A percentile compares a stretch with the other conserved stretches of the same genome.
Conservation (phyloP, 441 rosid species). For the Cnidoscolus chayamansa region DNA sequence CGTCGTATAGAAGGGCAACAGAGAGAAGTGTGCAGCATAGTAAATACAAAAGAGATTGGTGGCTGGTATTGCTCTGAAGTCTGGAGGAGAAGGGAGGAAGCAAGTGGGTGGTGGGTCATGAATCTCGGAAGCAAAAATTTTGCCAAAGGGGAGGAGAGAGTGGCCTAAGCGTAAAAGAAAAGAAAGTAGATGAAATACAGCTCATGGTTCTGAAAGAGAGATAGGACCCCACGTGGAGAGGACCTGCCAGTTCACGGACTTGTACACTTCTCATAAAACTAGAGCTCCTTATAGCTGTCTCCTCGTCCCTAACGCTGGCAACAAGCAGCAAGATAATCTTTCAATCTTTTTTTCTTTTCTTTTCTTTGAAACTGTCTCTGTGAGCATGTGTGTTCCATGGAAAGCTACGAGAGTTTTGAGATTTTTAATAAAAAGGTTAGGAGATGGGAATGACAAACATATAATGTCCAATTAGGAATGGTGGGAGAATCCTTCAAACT, state of each 20-base stretch:
- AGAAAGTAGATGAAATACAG: conserved; percentile 29
- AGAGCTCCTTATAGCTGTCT: conserved; percentile 40
- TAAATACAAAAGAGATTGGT: conserved; percentile 5
- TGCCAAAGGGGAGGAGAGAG: too few relatives aligned
- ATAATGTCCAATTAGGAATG: conserved; percentile 14
- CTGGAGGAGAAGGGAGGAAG: neutral
- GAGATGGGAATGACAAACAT: conserved; percentile 19
- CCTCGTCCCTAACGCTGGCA: conserved; percentile 46
- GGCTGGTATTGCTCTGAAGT: conserved; percentile 3
- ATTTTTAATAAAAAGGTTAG: neutral
- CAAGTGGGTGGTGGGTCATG: neutral
- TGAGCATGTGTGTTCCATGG: neutral
- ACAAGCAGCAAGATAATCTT: conserved; percentile 15
- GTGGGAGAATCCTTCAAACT: conserved; percentile 26
- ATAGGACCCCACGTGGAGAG: conserved; percentile 47
- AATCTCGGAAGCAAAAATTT: too few relatives aligned
- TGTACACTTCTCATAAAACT: conserved; percentile 15
- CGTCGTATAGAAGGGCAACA: neutral
- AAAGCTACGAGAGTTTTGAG: neutral
- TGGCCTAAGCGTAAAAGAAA: neutral
- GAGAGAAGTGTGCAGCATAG: neutral
- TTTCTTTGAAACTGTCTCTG: neutral
- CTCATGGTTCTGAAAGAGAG: conserved; percentile 28
- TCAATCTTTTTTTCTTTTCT: neutral
- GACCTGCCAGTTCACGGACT: conserved; percentile 46